Base-by-base conservation (phyloP, 768 basidiomycete genomes). In the Leucocoprinus birnbaumii region DNA sequence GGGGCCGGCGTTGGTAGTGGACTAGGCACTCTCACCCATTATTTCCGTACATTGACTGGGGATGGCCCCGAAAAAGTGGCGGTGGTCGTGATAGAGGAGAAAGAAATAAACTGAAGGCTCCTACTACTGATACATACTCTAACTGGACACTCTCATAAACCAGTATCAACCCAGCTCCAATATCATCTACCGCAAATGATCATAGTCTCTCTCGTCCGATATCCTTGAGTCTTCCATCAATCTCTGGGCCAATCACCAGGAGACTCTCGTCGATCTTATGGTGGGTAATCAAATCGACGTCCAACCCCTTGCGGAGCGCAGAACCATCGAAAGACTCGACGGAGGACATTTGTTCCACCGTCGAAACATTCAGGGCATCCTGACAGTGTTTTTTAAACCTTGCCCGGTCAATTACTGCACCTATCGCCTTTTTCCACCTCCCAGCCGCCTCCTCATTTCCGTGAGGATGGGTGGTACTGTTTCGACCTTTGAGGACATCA, bases 271-370 rank as follows among this genome's bases (percentile, higher is more conserved):
- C 73, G 25, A 67, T 54, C 22, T 63, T 62, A 16, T n/a, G 60
- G 52, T 57, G 38, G n/a, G 16, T 16, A 16, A 38, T n/a, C 16
- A 14, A 38, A 16, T 16, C 9, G n/a, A n/a, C 38, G 4, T 60
- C 59, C 40, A 61, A 48, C 44, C 77, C 78, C 58, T 63, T 70
- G 38, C 81, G 69, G 31, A 72, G 69, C 48, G 68, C 70, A 51
- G 70, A 61, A 38, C 89, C 89, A 61, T 91, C 85, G 65, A 83
- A 89, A 43, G 78, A 78, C 65, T 96, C 92, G 0, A 94, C 84
- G 6, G 63, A 64, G 59, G 80, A 84, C 91, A 94, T 91, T 63
- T 93, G 85, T 66, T 93, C 89, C 38, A 78, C 74, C 34, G 74
- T 71, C 10, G 82, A 75, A 22, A 91, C 75, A 51, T 78, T 77